These are phyloP conservation scores for Ceratocystis alfenasii DNA, from an alignment of 2,329 filamentous ascomycete genomes.

Conservation along the genomic window DNA sequence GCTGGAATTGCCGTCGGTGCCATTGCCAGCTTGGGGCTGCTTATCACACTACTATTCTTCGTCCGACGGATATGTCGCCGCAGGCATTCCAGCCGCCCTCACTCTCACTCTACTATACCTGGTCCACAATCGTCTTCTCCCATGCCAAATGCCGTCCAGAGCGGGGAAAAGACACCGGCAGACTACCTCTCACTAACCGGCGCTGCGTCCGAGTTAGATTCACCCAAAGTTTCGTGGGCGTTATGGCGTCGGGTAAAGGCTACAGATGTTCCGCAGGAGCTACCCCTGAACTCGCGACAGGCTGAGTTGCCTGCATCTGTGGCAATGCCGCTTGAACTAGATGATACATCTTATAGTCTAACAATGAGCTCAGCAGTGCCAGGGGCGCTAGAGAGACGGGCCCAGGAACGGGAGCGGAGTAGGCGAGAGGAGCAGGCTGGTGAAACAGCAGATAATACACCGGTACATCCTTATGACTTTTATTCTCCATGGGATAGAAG, in stretches of 20 bases:
- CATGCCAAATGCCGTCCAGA: not conserved
- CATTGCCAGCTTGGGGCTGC: not conserved
- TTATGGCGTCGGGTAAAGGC: conserved; percentile 9
- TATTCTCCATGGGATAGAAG: conserved; percentile 17
- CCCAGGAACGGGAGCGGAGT: not conserved
- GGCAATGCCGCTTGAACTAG: conserved; percentile 12
- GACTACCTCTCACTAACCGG: not conserved
- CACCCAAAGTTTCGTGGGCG: conserved; percentile 3
- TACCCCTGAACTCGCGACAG: not conserved
- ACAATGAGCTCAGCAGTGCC: not conserved
- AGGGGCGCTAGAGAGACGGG: not conserved
- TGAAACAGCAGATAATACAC: not conserved
- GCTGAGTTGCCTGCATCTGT: conserved; percentile 13
- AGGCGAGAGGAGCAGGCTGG: not conserved
- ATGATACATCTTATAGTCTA: not conserved
- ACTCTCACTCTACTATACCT: not conserved
- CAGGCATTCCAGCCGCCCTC: not conserved
- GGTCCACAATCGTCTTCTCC: not conserved
- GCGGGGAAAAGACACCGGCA: not conserved
- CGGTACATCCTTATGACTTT: conserved; percentile 20
- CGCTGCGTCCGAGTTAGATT: not conserved
- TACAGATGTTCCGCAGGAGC: conserved; percentile 8
- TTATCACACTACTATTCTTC: not conserved
- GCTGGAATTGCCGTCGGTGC: conserved; percentile 16
- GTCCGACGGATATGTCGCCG: not conserved